A percentile compares a stretch with the other conserved stretches of the same genome.
phyloP scores from a whole-genome alignment of 2,329 filamentous ascomycete genomes.

The Trichoderma semiorbis region DNA sequence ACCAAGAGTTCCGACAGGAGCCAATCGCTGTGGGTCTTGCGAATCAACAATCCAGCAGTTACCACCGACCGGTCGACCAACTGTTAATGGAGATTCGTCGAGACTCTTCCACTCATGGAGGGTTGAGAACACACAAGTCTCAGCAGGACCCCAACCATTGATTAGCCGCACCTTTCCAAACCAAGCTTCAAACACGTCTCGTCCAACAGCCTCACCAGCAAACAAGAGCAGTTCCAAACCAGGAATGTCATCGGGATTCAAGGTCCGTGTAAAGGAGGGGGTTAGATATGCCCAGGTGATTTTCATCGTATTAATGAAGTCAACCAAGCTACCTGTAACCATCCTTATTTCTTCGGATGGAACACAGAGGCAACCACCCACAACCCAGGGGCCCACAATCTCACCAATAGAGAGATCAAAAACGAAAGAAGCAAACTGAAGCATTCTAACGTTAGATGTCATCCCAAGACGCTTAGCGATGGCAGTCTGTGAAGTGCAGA shows the following conservation, averaged over 20 bases:
- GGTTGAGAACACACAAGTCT: constrained; percentile 18
- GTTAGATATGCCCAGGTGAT: constrained; percentile 20
- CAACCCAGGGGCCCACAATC: constrained; percentile 19
- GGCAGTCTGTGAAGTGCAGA: constrained; percentile 17
- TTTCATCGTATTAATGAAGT: constrained; percentile 12
- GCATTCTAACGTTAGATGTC: constrained; percentile 14
- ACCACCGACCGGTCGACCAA: constrained; percentile 14
- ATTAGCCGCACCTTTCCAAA: constrained; percentile 17
- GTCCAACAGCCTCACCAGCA: constrained; percentile 19
- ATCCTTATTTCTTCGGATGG: constrained; percentile 18
- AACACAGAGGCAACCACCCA: constrained; percentile 20
- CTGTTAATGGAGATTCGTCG: constrained; percentile 7
- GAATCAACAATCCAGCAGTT: constrained; percentile 18
- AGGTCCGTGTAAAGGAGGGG: constrained; percentile 18
- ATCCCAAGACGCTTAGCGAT: constrained; percentile 3
- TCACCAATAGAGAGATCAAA: constrained; percentile 22
- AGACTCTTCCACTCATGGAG: constrained; percentile 17
- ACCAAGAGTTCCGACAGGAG: constrained; percentile 16
- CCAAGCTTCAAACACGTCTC: constrained; percentile 21
- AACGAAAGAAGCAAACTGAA: constrained; percentile 22
- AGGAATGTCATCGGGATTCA: constrained; percentile 18
- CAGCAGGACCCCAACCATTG: constrained; percentile 24
- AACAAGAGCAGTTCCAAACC: constrained; percentile 18
- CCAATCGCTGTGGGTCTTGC: constrained; percentile 7
- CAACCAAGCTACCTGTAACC: constrained; percentile 7